Base-by-base conservation (phyloP, 768 basidiomycete species). In the Kwoniella mangroviensis region DNA sequence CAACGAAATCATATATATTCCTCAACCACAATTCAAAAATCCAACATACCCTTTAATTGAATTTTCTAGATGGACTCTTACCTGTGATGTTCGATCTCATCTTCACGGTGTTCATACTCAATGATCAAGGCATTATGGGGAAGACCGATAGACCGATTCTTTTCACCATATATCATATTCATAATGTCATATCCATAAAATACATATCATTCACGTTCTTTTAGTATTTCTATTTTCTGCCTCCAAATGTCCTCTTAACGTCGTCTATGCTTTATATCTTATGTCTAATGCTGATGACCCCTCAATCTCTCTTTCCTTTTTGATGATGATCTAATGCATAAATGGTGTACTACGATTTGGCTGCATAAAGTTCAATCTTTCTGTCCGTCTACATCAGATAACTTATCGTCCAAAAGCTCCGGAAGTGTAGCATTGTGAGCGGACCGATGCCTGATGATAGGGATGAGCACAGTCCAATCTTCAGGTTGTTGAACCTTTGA, bases 301-400 rank as follows among this genome's bases (percentile, higher is more conserved):
- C 21, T 57, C n/a, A 55, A 24, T 55, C 19, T 55, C 17, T 22
- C 15, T 26, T 26, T 40, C 12, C 10, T 28, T 7, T 57, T 22
- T 40, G 56, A 5, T 17, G 34, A 60, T 60, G 58, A 60, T 42
- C 34, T 58, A 60, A 60, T 60, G 58, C 58, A 60, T 60, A 60
- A 60, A 60, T 60, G 58, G 58, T 60, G 58, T 60, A 60, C 13
- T 57, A 57, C 56, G 56, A 26, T 57, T n/a, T n/a, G n/a, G n/a
- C n/a, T n/a, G n/a, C n/a, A n/a, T n/a, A n/a, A n/a, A n/a, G n/a
- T n/a, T n/a, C n/a, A n/a, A n/a, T n/a, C n/a, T n/a, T n/a, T n/a
- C n/a, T n/a, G n/a, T n/a, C n/a, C n/a, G n/a, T n/a, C n/a, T n/a
- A n/a, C n/a, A n/a, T n/a, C n/a, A n/a, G n/a, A n/a, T n/a, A n/a